Conservation (phyloP, 2,329 filamentous ascomycete genomes). For the Cercospora sojina region DNA sequence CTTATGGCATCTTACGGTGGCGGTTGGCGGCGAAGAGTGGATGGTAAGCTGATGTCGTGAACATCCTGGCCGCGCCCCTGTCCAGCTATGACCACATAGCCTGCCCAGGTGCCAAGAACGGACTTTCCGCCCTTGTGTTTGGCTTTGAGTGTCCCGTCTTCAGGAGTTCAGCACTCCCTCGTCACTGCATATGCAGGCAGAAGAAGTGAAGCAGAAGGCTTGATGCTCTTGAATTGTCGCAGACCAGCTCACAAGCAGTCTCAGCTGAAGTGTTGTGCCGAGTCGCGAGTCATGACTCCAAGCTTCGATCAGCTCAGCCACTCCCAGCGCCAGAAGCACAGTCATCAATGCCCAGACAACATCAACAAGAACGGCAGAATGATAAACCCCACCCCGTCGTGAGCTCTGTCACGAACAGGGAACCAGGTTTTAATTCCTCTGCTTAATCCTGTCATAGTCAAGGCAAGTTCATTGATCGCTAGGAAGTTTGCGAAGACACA, state of each 20-base stretch:
- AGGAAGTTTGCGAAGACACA: background rate
- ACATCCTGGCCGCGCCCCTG: background rate
- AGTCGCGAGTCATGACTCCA: background rate
- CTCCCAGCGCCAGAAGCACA: background rate
- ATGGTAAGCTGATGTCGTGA: background rate
- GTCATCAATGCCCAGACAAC: background rate
- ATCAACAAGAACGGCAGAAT: background rate
- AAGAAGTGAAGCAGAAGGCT: background rate
- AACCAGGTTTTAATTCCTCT: background rate
- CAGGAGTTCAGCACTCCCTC: background rate
- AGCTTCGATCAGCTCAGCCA: background rate
- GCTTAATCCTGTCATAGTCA: background rate
- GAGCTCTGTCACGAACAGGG: background rate
- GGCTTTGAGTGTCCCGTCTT: background rate
- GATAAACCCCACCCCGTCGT: background rate
- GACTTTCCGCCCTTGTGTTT: background rate
- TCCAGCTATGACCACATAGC: background rate
- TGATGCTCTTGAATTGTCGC: background rate
- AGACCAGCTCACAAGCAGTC: background rate
- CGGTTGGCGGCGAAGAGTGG: background rate
- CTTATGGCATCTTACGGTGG: background rate
- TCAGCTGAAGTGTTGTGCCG: background rate
- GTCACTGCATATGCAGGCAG: background rate
- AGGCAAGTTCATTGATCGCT: background rate
- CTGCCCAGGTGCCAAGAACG: background rate